A percentile compares a stretch with the other conserved stretches of the same genome.
Evolutionary conservation across 352 stramenopile genomes (phyloP).

Genomic region (Globisporangium iwayamae): DNA sequence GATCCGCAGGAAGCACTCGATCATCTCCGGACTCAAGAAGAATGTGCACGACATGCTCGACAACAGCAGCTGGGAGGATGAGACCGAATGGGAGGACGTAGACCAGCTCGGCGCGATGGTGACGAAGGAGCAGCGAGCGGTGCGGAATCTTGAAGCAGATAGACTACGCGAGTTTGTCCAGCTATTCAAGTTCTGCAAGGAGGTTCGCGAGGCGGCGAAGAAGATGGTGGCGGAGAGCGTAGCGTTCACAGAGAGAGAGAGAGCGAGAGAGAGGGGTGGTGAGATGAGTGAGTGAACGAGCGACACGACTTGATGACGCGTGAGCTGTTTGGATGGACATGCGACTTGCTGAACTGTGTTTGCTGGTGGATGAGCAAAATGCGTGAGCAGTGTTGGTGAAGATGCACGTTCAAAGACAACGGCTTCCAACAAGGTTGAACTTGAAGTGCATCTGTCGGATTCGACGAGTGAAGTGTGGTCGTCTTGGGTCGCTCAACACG

Average conservation of each 20-base stretch:
- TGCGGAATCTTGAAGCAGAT: background rate
- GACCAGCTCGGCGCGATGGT: background rate
- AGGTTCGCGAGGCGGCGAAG: background rate
- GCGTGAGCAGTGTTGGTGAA: too few species aligned
- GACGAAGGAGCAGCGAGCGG: background rate
- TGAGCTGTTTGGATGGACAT: too few species aligned
- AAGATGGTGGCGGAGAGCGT: background rate
- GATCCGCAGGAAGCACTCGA: background rate
- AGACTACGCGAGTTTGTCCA: background rate
- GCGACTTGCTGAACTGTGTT: too few species aligned
- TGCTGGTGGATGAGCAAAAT: too few species aligned
- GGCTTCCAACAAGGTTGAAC: too few species aligned
- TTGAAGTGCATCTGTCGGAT: too few species aligned
- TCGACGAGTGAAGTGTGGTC: too few species aligned
- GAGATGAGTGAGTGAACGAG: background rate
- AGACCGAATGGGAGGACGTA: background rate
- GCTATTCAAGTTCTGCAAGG: background rate
- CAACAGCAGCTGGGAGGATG: background rate
- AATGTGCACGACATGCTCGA: background rate
- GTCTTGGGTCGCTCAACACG: too few species aligned
- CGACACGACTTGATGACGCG: too few species aligned
- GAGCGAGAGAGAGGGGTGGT: too few species aligned
- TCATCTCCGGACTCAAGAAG: background rate
- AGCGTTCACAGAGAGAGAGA: background rate
- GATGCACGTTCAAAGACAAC: too few species aligned